These are phyloP conservation scores for Cytospora paraplurivora DNA, from an alignment of 2,329 filamentous ascomycete genomes.

Conservation along the genomic window DNA sequence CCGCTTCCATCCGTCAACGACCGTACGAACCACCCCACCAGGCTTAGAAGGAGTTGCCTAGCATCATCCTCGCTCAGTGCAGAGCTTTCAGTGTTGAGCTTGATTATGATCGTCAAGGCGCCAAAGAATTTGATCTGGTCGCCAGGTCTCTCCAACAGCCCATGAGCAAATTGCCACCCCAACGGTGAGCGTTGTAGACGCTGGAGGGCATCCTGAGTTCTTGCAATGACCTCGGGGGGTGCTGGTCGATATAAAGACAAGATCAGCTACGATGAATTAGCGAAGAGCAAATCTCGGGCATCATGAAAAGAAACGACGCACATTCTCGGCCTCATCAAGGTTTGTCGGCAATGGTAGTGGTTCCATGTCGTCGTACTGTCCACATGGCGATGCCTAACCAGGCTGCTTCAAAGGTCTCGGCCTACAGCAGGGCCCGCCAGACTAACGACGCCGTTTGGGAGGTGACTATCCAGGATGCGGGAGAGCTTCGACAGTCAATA, in stretches of 20 bases:
- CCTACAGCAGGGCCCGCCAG: conserved; percentile 6
- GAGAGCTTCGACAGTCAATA: conserved; percentile 3
- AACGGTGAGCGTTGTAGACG: conserved; percentile 75
- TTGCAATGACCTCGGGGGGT: conserved; percentile 48
- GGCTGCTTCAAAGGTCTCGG: conserved; percentile 17
- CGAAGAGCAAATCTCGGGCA: background rate
- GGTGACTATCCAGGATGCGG: background rate
- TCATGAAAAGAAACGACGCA: conserved; percentile 29
- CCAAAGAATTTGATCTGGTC: conserved; percentile 88
- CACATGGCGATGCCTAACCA: conserved; percentile 26
- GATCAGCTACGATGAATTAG: conserved; percentile 45
- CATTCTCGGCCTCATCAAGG: conserved; percentile 40
- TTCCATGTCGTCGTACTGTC: conserved; percentile 33
- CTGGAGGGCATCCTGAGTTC: conserved; percentile 73
- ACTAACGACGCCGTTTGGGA: conserved; percentile 3
- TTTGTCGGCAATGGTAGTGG: conserved; percentile 38
- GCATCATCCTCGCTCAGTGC: conserved; percentile 60
- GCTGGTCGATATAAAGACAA: conserved; percentile 57
- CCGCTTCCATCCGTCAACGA: conserved; percentile 55
- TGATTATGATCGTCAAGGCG: conserved; percentile 88
- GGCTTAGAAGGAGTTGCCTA: conserved; percentile 58
- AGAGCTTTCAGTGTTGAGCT: conserved; percentile 79
- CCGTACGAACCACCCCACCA: conserved; percentile 64
- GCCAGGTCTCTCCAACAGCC: conserved; percentile 67
- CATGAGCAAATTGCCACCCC: conserved; percentile 85